Conservation (phyloP, 2,329 filamentous ascomycete genomes). For the Scedosporium minutisporum region DNA sequence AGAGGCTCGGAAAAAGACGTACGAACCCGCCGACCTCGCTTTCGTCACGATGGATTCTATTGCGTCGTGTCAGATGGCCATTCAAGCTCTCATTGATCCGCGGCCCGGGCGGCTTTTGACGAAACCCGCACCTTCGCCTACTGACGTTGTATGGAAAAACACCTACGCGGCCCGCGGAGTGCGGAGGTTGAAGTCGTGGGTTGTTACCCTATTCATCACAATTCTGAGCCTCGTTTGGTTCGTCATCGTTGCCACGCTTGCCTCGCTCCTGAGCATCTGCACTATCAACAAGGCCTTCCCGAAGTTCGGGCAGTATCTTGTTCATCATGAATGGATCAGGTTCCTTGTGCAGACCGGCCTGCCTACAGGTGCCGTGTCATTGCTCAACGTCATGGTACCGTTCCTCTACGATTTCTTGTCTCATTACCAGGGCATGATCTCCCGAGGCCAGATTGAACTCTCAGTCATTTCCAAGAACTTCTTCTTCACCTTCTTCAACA, state of each 20-base stretch:
- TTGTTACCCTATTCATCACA: conserved; percentile 72
- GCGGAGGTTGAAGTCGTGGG: conserved; percentile 72
- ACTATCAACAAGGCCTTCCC: conserved; percentile 68
- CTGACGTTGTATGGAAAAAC: conserved; percentile 91
- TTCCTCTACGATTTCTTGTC: conserved; percentile 93
- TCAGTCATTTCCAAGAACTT: conserved; percentile 98
- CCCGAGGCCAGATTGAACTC: conserved; percentile 85
- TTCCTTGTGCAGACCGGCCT: conserved; percentile 80
- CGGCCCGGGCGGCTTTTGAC: conserved; percentile 78
- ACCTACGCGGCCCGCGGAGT: conserved; percentile 71
- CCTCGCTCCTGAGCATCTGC: conserved; percentile 70
- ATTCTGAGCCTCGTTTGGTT: conserved; percentile 85
- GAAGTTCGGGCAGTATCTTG: conserved; percentile 55
- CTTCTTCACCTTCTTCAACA: conserved; percentile 99
- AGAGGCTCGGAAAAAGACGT: conserved; percentile 63
- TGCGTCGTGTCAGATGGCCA: conserved; percentile 85
- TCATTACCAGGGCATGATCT: conserved; percentile 88
- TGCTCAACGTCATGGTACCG: conserved; percentile 82
- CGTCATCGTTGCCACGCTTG: conserved; percentile 67
- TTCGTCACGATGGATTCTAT: conserved; percentile 98
- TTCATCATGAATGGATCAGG: conserved; percentile 57
- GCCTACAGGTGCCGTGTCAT: conserved; percentile 73
- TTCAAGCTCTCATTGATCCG: conserved; percentile 88
- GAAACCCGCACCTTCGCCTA: conserved; percentile 75
- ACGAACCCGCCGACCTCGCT: conserved; percentile 69